phyloP scores from a whole-genome alignment of 305 asterid species.

The Stenogyne calaminthoides region DNA sequence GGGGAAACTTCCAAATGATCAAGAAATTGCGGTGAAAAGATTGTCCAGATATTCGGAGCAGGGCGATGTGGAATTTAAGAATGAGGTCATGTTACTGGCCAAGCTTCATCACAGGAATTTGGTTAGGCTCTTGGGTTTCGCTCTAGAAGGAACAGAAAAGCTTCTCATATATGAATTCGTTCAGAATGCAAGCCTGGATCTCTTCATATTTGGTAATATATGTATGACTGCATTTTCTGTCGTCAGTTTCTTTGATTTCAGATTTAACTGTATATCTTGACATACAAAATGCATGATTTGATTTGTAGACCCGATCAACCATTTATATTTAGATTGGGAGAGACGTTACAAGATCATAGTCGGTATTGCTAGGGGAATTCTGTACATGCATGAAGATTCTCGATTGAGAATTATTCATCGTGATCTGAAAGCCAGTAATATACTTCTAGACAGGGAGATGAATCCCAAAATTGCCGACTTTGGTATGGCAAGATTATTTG shows the following conservation, averaged over 20 bases:
- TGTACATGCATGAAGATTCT: conserved; percentile 49
- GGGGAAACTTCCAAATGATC: conserved; percentile 40
- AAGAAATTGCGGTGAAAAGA: conserved; percentile 47
- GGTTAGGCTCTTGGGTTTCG: conserved; percentile 48
- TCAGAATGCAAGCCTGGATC: conserved; percentile 44
- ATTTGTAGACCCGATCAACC: conserved; percentile 30
- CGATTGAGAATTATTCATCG: conserved; percentile 40
- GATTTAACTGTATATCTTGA: not conserved
- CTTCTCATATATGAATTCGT: conserved; percentile 49
- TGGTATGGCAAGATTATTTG: conserved; percentile 46
- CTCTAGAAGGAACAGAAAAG: conserved; percentile 38
- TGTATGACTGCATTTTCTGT: not conserved
- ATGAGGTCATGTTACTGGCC: conserved; percentile 42
- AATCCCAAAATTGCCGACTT: conserved; percentile 45
- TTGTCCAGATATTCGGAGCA: conserved; percentile 39
- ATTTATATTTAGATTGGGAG: conserved; percentile 35
- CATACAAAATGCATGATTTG: not conserved
- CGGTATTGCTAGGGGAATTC: conserved; percentile 41
- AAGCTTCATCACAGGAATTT: conserved; percentile 51
- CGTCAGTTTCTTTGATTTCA: not conserved
- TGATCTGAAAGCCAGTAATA: conserved; percentile 46
- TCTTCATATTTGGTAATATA: conserved; percentile 43
- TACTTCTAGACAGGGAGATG: conserved; percentile 44
- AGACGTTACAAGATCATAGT: conserved; percentile 45
- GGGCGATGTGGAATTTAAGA: conserved; percentile 43